Percentiles rank a stretch among this genome's conserved stretches.
phyloP scores from a whole-genome alignment of 116 monocot species.

The Phalaenopsis hybrid region DNA sequence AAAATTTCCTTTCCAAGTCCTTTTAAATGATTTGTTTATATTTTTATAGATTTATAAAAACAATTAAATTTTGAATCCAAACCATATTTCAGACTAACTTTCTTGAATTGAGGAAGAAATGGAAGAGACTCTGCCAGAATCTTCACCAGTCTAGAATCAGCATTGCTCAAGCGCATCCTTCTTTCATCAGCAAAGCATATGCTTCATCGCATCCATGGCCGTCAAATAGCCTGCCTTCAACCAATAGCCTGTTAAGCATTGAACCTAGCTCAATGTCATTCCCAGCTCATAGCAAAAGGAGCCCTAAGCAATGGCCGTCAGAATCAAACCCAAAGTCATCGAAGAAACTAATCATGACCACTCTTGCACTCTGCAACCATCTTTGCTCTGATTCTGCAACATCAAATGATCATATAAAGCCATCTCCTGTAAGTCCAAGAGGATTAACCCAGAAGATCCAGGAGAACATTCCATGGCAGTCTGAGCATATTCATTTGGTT shows the following conservation, averaged over 20 bases:
- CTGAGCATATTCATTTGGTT: slow-evolving; percentile 35
- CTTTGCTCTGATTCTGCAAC: slow-evolving; percentile 54
- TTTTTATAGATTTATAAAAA: background rate
- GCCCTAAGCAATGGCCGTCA: slow-evolving; percentile 7
- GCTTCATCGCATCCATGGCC: slow-evolving; percentile 21
- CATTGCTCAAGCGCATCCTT: slow-evolving; percentile 12
- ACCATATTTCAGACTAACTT: slow-evolving; percentile 35
- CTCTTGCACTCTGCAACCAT: slow-evolving; percentile 39
- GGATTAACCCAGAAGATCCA: slow-evolving; percentile 30
- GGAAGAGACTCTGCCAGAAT: slow-evolving; percentile 63
- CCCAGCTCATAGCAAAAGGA: slow-evolving; percentile 6
- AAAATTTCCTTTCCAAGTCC: background rate
- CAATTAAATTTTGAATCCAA: background rate
- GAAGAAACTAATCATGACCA: slow-evolving; percentile 30
- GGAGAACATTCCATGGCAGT: slow-evolving; percentile 76
- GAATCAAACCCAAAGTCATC: slow-evolving; percentile 3
- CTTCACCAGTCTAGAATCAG: slow-evolving; percentile 34
- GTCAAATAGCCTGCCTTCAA: slow-evolving; percentile 13
- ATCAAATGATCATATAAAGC: slow-evolving; percentile 20
- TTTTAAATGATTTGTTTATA: background rate
- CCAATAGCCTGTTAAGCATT: slow-evolving; percentile 10
- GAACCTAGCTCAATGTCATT: slow-evolving; percentile 20
- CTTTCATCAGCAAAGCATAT: background rate
- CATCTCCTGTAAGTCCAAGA: slow-evolving; percentile 9
- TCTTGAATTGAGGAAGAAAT: slow-evolving; percentile 64